phyloP scores from a whole-genome alignment of 805 yeast genomes.

The Ogataea glucozyma region DNA sequence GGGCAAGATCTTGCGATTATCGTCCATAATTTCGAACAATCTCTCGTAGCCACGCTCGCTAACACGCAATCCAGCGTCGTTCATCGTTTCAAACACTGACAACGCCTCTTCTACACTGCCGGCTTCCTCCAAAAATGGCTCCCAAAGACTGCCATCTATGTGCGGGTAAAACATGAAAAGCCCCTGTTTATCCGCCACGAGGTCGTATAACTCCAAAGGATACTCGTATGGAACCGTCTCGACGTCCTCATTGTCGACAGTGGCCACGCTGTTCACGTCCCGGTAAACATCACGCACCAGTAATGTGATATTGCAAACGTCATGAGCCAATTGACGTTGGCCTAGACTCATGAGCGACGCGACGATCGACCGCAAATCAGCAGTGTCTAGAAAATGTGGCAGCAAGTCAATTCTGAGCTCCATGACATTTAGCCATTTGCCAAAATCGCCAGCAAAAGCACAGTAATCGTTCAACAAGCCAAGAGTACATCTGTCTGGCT shows the following conservation, averaged over 20 bases:
- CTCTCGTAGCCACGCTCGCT: constrained; percentile 7
- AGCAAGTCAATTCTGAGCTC: constrained; percentile 21
- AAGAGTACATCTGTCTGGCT: constrained; percentile 24
- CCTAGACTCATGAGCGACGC: constrained; percentile 18
- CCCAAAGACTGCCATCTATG: constrained; percentile 18
- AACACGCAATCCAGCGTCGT: constrained; percentile 7
- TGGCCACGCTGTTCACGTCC: constrained; percentile 12
- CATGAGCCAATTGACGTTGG: constrained; percentile 19
- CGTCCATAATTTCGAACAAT: constrained; percentile 9
- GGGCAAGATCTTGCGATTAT: constrained; percentile 6
- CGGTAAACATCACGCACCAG: constrained; percentile 19
- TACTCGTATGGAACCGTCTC: constrained; percentile 20
- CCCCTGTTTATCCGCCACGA: constrained; percentile 20
- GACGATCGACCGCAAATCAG: constrained; percentile 19
- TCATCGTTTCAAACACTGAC: constrained; percentile 9
- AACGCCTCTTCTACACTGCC: constrained; percentile 13
- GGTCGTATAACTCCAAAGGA: constrained; percentile 28
- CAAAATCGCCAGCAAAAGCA: constrained; percentile 15
- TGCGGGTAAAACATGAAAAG: constrained; percentile 26
- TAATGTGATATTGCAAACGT: constrained; percentile 23
- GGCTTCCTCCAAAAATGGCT: constrained; percentile 17
- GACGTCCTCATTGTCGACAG: constrained; percentile 13
- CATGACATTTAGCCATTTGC: constrained; percentile 22
- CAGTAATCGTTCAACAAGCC: constrained; percentile 18
- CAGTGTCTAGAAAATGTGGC: constrained; percentile 14